These are phyloP conservation scores for Mycena alexandri DNA, from an alignment of 768 basidiomycete species.

Conservation along the genomic window DNA sequence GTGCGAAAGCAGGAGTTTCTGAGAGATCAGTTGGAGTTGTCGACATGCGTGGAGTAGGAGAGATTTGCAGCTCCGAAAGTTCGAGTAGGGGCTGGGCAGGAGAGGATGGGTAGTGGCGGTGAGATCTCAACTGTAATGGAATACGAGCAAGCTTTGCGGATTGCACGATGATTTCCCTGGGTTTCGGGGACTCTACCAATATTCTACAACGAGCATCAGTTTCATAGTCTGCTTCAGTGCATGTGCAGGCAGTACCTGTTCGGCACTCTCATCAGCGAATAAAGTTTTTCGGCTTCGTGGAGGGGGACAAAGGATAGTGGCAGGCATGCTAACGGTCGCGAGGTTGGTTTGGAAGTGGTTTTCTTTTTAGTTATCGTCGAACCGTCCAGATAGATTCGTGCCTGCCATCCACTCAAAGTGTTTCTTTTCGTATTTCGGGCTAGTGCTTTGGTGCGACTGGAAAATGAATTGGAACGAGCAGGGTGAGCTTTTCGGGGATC, in stretches of 20 bases:
- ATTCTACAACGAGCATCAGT: conserved; percentile 8
- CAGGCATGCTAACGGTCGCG: conserved; percentile 8
- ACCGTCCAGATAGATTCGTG: conserved; percentile 18
- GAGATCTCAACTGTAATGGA: conserved; percentile 11
- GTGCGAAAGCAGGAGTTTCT: too few species aligned
- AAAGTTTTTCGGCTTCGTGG: conserved; percentile 26
- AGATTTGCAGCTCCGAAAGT: neutral
- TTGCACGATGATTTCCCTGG: neutral
- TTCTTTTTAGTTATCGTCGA: conserved; percentile 15
- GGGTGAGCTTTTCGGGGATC: conserved; percentile 29
- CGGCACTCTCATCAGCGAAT: conserved; percentile 23
- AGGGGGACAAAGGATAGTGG: conserved; percentile 31
- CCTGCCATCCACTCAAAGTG: conserved; percentile 30
- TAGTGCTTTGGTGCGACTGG: neutral
- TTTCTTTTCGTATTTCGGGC: conserved; percentile 6
- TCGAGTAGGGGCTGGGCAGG: neutral
- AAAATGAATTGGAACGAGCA: conserved; percentile 28
- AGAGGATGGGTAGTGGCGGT: conserved; percentile 7
- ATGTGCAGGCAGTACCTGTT: conserved; percentile 6
- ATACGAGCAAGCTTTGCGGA: neutral
- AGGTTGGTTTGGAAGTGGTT: neutral
- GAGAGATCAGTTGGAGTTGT: too few species aligned
- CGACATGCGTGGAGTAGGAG: neutral
- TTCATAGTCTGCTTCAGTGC: neutral
- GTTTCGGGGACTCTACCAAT: neutral